Evolutionary conservation across 176 grass and related monocot genomes (phyloP), one percentile per base, ranked within the genome.

Genomic region (Calamus simplicifolius): DNA sequence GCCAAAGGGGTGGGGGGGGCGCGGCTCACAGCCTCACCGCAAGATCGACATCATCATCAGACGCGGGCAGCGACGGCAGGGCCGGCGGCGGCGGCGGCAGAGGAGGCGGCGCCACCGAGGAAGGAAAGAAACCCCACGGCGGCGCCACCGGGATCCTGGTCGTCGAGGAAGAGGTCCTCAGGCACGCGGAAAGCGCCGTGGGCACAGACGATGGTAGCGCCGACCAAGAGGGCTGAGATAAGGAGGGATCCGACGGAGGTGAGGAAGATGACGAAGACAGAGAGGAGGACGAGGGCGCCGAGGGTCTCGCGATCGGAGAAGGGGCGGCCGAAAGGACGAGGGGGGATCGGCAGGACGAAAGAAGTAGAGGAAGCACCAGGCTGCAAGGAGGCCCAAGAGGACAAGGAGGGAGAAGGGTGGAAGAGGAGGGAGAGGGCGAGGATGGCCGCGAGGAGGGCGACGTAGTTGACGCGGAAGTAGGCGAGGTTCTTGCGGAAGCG

Each of bases 381-480:
- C 63, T 49, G 6, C 63, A 25, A 66, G 25, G 63, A 66, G 63
- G 15, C 48, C 19, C 2, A 66, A 25, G 16, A 66, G 63, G 25
- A 66, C 49, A 6, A 66, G 23, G 63, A 66, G 63, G 48, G 49
- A 66, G 63, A 66, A 52, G 49, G 63, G 49, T 66, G 49, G 15
- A 49, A 51, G 25, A 66, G 16, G 63, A 66, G 63, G 49, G 63
- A 66, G 2, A 52, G 25, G 49, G 49, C 63, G 4, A 66, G 63
- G 63, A 52, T 49, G 50, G 18, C 25, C 3, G 63, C 63, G 50
- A 66, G 25, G 6, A 66, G 15, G n/a, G 63, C 63, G 16, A 50
- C 23, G 49, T 66, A 66, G 63, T 66, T 66, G 63, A 66, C 63
- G 50, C 63, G 63, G 50, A 66, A 66, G 25, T 66, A 66, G 49